Evolutionary conservation across 139 green algal genomes (phyloP), one percentile per base, ranked within the genome.

Genomic region (Coelastrella sp.): DNA sequence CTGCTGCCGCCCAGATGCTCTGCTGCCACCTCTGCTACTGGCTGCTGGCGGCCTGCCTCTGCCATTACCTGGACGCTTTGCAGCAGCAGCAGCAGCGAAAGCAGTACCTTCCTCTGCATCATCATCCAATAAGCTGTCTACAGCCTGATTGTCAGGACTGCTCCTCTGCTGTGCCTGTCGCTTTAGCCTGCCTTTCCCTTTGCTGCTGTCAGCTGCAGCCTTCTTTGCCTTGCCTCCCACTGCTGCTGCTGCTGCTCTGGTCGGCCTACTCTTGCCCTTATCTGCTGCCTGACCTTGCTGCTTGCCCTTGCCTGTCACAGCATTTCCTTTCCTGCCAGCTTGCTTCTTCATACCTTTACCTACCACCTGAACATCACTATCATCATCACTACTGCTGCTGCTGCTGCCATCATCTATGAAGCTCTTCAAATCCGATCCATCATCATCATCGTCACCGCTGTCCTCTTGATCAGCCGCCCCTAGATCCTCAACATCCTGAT

Each of bases 11-110:
- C 40, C 21, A 35, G 13, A 35, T 32, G 34, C 4, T 37, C 68
- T 15, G 35, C 67, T 76, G 13, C 67, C 19, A 25, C 6, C 32
- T 38, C 34, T 76, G 41, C 21, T 62, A 2, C 69, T n/a, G 40
- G 40, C n/a, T 79, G 25, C 71, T 79, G 71, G 50, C 73, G 43
- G n/a, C n/a, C 41, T 40, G 60, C 41, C 30, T 62, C 71, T 62
- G 41, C 41, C 41, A 62, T 27, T 37, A 17, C 27, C 41, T 13
- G n/a, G 15, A 27, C 53, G 53, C 27, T n/a, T 64, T 17, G 53
- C 53, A 15, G 53, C 53, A 64, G 21, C 53, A 64, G 53, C 53
- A 64, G 53, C 53, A 30, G 40, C 27, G 5, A 13, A 25, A 25
- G 5, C 2, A 0, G 68, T 4, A 21, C 41, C 40, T 41, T 37